phyloP scores from a whole-genome alignment of 1,139 yeast genomes.

The Nakaseomyces glabratus region DNA sequence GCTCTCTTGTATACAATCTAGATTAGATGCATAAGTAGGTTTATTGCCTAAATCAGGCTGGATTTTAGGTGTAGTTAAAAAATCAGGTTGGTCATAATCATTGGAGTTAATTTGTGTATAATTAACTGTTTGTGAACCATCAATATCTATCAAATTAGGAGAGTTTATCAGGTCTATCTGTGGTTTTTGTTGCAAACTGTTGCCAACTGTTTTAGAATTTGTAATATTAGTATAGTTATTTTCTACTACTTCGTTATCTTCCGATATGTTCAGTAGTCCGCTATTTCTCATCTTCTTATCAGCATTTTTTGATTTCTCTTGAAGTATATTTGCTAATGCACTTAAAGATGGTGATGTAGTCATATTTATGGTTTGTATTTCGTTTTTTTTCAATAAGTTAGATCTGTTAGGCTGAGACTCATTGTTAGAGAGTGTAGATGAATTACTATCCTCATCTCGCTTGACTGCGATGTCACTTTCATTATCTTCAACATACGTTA shows the following conservation, averaged over 20 bases:
- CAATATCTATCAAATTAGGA: conserved; percentile 32
- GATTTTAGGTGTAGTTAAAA: conserved; percentile 20
- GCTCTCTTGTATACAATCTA: conserved; percentile 1
- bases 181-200: background rate
- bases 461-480: conserved; percentile 1
- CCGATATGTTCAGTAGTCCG: conserved; percentile 8
- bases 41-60: background rate
- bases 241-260: conserved; percentile 30
- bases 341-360: conserved; percentile 40
- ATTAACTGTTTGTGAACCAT: conserved; percentile 19
- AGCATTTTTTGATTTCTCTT: conserved; percentile 30
- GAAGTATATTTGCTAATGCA: conserved; percentile 34
- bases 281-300: conserved; percentile 20
- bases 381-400: conserved; percentile 12
- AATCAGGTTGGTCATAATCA: conserved; percentile 25
- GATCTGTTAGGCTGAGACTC: conserved; percentile 2
- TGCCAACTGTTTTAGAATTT: too few relatives aligned
- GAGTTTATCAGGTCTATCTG: too few relatives aligned
- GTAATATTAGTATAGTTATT: too few relatives aligned
- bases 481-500: conserved; percentile 3
- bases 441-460: conserved; percentile 3
- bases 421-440: conserved; percentile 2
- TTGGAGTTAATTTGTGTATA: conserved; percentile 9
- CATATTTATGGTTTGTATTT: conserved; percentile 28
- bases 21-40: background rate